These are phyloP conservation scores for Benincasa hispida DNA, from an alignment of 306 rosid species.

Conservation along the genomic window DNA sequence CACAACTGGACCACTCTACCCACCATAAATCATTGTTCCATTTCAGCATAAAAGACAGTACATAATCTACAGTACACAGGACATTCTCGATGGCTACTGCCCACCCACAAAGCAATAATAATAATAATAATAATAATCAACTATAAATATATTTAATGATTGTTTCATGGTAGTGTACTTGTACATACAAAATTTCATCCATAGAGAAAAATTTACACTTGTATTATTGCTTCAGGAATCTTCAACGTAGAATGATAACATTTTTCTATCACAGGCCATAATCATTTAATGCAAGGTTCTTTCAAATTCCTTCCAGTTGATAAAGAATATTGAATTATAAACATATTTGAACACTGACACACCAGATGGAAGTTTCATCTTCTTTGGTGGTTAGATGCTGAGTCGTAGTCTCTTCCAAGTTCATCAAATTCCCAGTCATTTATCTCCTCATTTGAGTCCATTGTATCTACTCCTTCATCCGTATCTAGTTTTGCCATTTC, in stretches of 20 bases:
- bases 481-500: conserved; percentile 10
- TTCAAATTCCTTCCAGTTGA: not conserved
- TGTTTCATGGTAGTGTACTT: not conserved
- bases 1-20: conserved; percentile 4
- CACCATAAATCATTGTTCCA: conserved; percentile 5
- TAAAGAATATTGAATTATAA: not conserved
- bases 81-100: conserved; percentile 2
- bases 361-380: conserved; percentile 9
- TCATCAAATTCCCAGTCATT: conserved; percentile 68
- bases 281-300: not conserved
- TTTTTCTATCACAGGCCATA: not conserved
- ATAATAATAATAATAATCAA: too few species aligned
- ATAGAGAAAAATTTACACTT: conserved; percentile 2
- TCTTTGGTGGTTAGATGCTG: conserved; percentile 18
- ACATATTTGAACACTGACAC: not conserved
- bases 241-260: not conserved
- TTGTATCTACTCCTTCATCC: conserved; percentile 27
- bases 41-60: not conserved
- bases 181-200: not conserved
- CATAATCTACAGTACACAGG: not conserved
- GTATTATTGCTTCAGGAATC: not conserved
- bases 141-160: not conserved
- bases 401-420: conserved; percentile 21
- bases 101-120: not conserved
- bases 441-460: conserved; percentile 46